Percentiles rank a stretch among this genome's conserved stretches.
Evolutionary conservation across 257 asterid genomes (phyloP).

Genomic region (Petunia axillaris): DNA sequence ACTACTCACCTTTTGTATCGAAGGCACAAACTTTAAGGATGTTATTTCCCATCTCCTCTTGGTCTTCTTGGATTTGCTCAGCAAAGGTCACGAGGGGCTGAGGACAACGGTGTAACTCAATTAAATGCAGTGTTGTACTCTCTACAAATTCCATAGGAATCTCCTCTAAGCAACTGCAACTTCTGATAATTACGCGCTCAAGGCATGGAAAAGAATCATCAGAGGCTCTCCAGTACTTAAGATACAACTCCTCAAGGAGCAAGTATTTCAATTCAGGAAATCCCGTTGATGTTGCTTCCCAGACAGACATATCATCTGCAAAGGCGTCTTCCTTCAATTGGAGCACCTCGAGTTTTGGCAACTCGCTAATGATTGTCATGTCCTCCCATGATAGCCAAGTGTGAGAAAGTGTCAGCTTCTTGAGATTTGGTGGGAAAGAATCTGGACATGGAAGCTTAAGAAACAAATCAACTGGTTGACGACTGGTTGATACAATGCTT

Average conservation of each 20-base stretch:
- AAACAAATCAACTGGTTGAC: not conserved
- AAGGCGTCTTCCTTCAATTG: not conserved
- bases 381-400: not conserved
- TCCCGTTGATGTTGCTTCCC: not conserved
- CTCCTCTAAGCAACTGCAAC: not conserved
- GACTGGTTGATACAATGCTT: not conserved
- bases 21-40: not conserved
- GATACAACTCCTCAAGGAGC: not conserved
- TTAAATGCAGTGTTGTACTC: not conserved
- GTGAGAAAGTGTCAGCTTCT: not conserved
- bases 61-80: not conserved
- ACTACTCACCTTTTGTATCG: not conserved
- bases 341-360: constrained; percentile 8
- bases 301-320: not conserved
- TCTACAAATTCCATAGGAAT: constrained; percentile 1
- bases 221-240: not conserved
- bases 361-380: not conserved
- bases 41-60: not conserved
- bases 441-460: not conserved
- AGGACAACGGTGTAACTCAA: not conserved
- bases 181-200: not conserved
- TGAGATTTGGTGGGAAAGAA: constrained; percentile 13
- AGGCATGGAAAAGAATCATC: not conserved
- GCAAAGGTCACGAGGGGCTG: not conserved
- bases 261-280: constrained; percentile 20